Base-by-base conservation (phyloP, 1,284 basidiomycete species). In the Ceraceosorus guamensis region DNA sequence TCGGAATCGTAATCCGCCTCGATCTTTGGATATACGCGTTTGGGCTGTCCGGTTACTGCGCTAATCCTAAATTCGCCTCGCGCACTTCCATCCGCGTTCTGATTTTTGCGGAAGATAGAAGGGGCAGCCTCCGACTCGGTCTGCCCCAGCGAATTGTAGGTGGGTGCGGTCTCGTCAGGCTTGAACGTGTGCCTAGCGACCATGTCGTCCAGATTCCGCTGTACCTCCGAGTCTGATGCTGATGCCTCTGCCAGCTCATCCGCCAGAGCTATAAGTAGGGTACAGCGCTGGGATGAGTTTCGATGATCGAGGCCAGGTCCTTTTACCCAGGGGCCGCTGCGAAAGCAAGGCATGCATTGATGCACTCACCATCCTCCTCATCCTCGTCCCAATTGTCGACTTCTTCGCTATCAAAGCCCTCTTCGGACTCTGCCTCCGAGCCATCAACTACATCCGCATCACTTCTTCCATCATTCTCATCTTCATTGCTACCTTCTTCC, bases 1-100 rank as follows among this genome's bases (percentile, higher is more conserved):
- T 98, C 93, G 50, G 88, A 91, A 71, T 95, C 92, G 77, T 98
- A 98, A 53, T 89, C 88, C 14, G 93, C 88, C 71, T 96, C 91
- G 75, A 96, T 93, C 67, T 90, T 87, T 46, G 91, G 89, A 67
- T 79, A 98, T 57, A 95, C 87, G 59, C 85, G 83, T 81, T 88
- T 92, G 61, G 84, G 86, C 66, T 88, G 84, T 13, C 91, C 91
- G 51, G 91, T 92, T 57, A 97, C 86, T 56, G 84, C 80, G 54
- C 88, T 90, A 55, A 84, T 82, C 53, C 89, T 75, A 47, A 69
- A 63, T 24, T 61, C 57, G 33, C 72, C 73, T 48, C 70, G 63
- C 35, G 68, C 66, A 51, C 73, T 77, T 52, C 76, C 79, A 53
- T 78, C 77, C 3, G 62, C 58, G 49, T 73, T 70, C 53, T 66